Conservation (phyloP, 257 asterid species). For the Solanum chiquidenum region DNA sequence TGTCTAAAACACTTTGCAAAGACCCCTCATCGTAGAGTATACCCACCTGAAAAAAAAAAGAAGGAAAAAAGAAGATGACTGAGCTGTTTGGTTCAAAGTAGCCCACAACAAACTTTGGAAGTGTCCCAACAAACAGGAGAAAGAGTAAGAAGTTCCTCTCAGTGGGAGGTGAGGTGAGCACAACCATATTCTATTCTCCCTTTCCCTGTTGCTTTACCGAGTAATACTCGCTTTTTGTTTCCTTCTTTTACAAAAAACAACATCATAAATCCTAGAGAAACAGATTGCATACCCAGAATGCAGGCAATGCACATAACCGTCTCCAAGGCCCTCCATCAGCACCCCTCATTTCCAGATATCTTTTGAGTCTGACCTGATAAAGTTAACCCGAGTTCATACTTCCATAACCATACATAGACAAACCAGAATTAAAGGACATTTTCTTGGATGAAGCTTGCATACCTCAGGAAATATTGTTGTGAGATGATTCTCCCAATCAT, state of each 20-base stretch:
- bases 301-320: conserved; percentile 92
- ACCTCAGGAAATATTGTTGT: conserved; percentile 99
- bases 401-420: neutral
- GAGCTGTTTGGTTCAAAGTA: neutral
- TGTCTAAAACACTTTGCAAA: conserved; percentile 71
- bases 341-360: conserved; percentile 98
- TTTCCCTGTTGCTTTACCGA: neutral
- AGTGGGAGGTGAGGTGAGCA: neutral
- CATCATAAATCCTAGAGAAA: neutral
- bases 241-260: neutral
- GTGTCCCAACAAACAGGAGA: neutral
- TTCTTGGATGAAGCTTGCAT: neutral
- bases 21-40: conserved; percentile 75
- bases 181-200: neutral
- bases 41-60: conserved; percentile 59
- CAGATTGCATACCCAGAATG: conserved; percentile 66
- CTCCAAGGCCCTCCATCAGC: conserved; percentile 99
- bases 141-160: neutral
- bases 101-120: neutral
- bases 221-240: neutral
- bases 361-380: conserved; percentile 86
- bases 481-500: conserved; percentile 98
- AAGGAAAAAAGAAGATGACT: neutral
- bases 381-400: neutral
- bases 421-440: neutral